phyloP scores from a whole-genome alignment of 805 yeast genomes.

The Spathaspora passalidarum region DNA sequence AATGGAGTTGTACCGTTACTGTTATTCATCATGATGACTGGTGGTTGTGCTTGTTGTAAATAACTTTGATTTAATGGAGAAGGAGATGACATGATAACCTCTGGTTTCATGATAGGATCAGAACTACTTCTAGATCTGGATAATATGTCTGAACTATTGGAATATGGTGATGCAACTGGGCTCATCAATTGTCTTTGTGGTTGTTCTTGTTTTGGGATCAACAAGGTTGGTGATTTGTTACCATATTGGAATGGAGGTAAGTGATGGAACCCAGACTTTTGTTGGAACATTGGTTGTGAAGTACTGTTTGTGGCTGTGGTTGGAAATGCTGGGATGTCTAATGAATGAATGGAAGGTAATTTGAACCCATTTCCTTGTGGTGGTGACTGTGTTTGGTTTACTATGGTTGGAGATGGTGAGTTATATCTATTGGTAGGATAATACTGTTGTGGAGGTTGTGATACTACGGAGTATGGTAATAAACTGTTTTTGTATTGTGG shows the following conservation, averaged over 20 bases:
- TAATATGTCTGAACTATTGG: conserved; percentile 3
- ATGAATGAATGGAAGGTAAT: conserved; percentile 35
- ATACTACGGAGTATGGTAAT: background rate
- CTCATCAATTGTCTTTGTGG: conserved; percentile 7
- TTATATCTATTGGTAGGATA: background rate
- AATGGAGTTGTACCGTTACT: background rate
- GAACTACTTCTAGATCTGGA: conserved; percentile 14
- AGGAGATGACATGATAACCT: conserved; percentile 3
- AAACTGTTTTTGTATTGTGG: conserved; percentile 2
- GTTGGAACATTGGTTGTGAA: conserved; percentile 5
- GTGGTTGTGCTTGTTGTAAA: conserved; percentile 2
- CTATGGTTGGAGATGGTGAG: conserved; percentile 2
- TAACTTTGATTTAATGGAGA: background rate
- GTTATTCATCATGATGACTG: background rate
- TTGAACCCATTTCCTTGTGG: conserved; percentile 6
- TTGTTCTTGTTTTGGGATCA: conserved; percentile 7
- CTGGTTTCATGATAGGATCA: conserved; percentile 11
- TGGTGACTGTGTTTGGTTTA: background rate
- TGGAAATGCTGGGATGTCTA: conserved; percentile 27
- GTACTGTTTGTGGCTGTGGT: background rate
- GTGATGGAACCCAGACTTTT: conserved; percentile 1
- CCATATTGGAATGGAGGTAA: conserved; percentile 3
- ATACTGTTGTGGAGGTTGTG: conserved; percentile 2
- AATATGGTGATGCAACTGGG: conserved; percentile 17
- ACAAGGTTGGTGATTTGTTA: conserved; percentile 5